These are phyloP conservation scores for Dactylellina cionopaga DNA, from an alignment of 2,329 filamentous ascomycete species.

Conservation along the genomic window DNA sequence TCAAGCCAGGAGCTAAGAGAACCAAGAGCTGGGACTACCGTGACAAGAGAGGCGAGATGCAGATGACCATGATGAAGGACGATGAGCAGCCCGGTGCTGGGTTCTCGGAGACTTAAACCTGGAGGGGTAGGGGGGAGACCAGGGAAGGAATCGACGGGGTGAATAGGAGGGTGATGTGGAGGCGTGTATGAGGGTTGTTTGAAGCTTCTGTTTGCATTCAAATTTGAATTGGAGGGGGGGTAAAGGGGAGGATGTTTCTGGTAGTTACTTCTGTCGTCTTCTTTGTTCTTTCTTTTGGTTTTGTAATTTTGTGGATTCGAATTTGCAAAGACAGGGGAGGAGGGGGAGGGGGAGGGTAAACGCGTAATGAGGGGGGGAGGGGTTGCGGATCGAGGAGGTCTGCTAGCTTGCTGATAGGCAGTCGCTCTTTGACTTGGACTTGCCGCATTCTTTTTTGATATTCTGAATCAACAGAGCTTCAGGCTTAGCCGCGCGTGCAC, in stretches of 20 bases:
- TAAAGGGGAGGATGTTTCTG: not conserved
- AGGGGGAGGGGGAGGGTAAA: slow-evolving; percentile 4
- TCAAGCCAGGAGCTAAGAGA: slow-evolving; percentile 34
- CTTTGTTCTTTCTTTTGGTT: too few relatives aligned
- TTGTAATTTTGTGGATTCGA: slow-evolving; percentile 9
- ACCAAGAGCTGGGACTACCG: slow-evolving; percentile 47
- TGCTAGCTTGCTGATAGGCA: too few relatives aligned
- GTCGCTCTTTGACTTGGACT: slow-evolving; percentile 9
- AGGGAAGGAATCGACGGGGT: slow-evolving; percentile 13
- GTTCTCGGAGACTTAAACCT: slow-evolving; percentile 34
- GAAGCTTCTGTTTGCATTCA: too few relatives aligned
- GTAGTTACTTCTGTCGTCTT: not conserved
- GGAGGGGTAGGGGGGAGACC: not conserved
- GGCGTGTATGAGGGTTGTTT: not conserved
- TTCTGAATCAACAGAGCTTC: too few relatives aligned
- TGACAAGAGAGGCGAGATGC: slow-evolving; percentile 44
- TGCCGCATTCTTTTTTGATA: slow-evolving; percentile 21
- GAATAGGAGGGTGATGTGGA: not conserved
- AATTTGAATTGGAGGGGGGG: not conserved
- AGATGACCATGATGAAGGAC: slow-evolving; percentile 18
- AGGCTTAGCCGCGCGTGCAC: too few relatives aligned
- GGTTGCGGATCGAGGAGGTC: too few relatives aligned
- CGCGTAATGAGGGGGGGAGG: slow-evolving; percentile 6
- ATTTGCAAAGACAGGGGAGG: not conserved
- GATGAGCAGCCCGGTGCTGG: slow-evolving; percentile 1